Evolutionary conservation across 257 asterid species (phyloP).

Genomic region (Misopates orontium): DNA sequence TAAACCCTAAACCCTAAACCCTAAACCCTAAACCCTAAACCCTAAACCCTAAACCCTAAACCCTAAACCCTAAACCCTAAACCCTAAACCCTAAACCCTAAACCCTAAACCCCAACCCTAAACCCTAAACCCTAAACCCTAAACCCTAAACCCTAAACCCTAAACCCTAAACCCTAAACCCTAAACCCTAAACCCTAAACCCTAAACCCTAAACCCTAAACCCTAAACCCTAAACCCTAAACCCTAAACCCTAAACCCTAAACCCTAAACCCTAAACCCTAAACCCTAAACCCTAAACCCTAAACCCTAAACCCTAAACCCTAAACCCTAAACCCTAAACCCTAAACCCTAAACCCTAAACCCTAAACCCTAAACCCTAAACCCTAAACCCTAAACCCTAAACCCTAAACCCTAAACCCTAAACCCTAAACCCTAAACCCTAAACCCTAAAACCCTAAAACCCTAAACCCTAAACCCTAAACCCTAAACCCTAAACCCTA

Average conservation of each 20-base stretch:
- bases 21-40: constrained; percentile 29
- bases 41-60: constrained; percentile 30
- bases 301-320: constrained; percentile 31
- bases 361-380: constrained; percentile 34
- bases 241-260: constrained; percentile 28
- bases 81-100: constrained; percentile 30
- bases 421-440: constrained; percentile 31
- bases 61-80: constrained; percentile 36
- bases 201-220: constrained; percentile 30
- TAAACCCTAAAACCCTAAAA: constrained; percentile 30
- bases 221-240: constrained; percentile 32
- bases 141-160: constrained; percentile 31
- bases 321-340: constrained; percentile 34
- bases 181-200: constrained; percentile 20
- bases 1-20: constrained; percentile 23
- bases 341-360: constrained; percentile 30
- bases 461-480: constrained; percentile 34
- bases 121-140: too few species aligned
- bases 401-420: constrained; percentile 33
- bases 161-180: constrained; percentile 29
- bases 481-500: constrained; percentile 34
- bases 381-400: constrained; percentile 27
- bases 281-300: constrained; percentile 34
- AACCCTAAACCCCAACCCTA: too few species aligned
- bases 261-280: constrained; percentile 32